Conservation (phyloP, 176 grass and related monocot genomes). For the Carex parvula region DNA sequence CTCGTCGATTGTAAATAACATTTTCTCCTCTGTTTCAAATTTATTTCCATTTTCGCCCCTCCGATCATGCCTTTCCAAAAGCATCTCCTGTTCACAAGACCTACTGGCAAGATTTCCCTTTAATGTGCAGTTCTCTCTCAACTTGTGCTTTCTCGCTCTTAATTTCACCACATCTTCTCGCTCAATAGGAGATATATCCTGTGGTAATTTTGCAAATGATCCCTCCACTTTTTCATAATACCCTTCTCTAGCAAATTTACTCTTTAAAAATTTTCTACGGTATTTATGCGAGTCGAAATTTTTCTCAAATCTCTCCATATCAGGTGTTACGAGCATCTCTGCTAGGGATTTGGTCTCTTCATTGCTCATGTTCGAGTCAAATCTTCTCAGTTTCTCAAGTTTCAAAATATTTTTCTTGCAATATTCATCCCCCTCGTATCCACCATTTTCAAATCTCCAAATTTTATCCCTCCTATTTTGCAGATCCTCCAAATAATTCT, state of each 20-base stretch:
- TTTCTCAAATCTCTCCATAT: conserved; percentile 14
- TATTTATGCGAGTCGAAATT: neutral
- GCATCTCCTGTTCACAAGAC: neutral
- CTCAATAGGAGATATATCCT: conserved; percentile 1
- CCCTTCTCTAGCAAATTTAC: conserved; percentile 14
- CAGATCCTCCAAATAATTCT: conserved; percentile 12
- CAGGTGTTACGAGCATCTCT: neutral
- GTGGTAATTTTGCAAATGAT: conserved; percentile 14
- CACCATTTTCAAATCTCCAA: neutral
- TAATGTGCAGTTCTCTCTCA: conserved; percentile 12
- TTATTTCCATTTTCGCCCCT: neutral
- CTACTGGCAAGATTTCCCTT: conserved; percentile 2
- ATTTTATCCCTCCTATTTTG: conserved; percentile 9
- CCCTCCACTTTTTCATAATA: conserved; percentile 23
- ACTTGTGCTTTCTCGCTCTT: conserved; percentile 22
- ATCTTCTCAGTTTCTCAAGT: conserved; percentile 10
- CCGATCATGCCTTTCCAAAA: neutral
- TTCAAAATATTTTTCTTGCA: conserved; percentile 14
- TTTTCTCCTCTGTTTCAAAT: conserved; percentile 27
- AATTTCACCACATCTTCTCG: conserved; percentile 15
- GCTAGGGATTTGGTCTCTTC: conserved; percentile 19
- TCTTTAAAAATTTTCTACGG: conserved; percentile 9
- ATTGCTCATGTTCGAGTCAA: neutral
- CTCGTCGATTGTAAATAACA: conserved; percentile 16
- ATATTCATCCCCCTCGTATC: conserved; percentile 2